Percentiles rank a stretch among this genome's conserved stretches.
Evolutionary conservation across 2,329 filamentous ascomycete species (phyloP).

Genomic region (Alternaria incomplexa): DNA sequence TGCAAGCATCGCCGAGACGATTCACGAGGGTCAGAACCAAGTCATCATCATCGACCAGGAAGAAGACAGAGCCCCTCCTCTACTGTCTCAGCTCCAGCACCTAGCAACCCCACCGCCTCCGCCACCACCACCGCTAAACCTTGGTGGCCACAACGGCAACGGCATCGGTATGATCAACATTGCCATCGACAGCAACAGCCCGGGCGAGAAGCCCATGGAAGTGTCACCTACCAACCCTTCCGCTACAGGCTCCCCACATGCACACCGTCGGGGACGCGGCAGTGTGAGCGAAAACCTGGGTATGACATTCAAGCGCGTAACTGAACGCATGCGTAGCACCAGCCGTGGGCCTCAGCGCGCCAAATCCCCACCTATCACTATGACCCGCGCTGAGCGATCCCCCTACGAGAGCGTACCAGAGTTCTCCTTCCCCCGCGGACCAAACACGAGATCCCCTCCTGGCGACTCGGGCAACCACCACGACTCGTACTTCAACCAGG

Average conservation of each 20-base stretch:
- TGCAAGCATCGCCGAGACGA: constrained; percentile 62
- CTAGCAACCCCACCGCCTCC: constrained; percentile 61
- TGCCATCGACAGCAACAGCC: constrained; percentile 52
- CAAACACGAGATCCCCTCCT: constrained; percentile 34
- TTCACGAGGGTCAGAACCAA: constrained; percentile 52
- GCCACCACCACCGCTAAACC: constrained; percentile 27
- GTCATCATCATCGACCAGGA: constrained; percentile 54
- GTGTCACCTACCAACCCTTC: constrained; percentile 32
- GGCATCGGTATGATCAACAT: constrained; percentile 54
- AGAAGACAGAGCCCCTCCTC: constrained; percentile 53
- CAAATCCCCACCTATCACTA: constrained; percentile 54
- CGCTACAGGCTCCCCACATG: constrained; percentile 45
- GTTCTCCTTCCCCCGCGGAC: constrained; percentile 34
- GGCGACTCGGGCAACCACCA: constrained; percentile 30
- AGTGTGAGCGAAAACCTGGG: constrained; percentile 65
- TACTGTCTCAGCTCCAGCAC: constrained; percentile 68
- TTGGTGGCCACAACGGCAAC: constrained; percentile 26
- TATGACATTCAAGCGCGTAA: constrained; percentile 55
- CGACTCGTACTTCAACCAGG: constrained; percentile 36
- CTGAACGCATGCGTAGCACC: constrained; percentile 65
- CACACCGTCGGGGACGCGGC: constrained; percentile 60
- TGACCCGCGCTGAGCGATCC: constrained; percentile 36
- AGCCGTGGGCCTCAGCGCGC: constrained; percentile 56
- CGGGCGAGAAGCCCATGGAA: constrained; percentile 32
- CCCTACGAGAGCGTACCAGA: constrained; percentile 55